Conservation (phyloP, 495 filamentous ascomycete species). For the Cenococcum geophilum region DNA sequence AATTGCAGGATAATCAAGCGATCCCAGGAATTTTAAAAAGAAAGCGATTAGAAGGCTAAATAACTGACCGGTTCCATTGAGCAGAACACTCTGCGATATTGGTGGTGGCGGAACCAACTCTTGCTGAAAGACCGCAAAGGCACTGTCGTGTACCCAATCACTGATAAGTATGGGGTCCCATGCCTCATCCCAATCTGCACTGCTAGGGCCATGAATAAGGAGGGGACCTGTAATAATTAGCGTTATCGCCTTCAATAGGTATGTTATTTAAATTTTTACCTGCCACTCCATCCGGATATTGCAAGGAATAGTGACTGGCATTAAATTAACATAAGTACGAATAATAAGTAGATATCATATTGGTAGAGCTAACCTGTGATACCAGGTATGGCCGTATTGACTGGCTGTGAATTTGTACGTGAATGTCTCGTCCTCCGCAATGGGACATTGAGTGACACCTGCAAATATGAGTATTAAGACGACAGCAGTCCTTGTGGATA, state of each 20-base stretch:
- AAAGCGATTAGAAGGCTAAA: slow-evolving; percentile 8
- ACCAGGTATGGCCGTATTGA: slow-evolving; percentile 38
- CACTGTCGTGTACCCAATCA: slow-evolving; percentile 36
- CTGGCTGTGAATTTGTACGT: slow-evolving; percentile 35
- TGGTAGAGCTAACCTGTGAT: slow-evolving; percentile 24
- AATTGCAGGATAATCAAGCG: slow-evolving; percentile 3
- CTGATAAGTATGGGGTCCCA: slow-evolving; percentile 27
- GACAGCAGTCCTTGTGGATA: background rate
- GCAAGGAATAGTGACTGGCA: slow-evolving; percentile 28
- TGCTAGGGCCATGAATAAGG: slow-evolving; percentile 35
- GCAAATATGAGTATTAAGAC: background rate
- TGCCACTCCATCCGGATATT: slow-evolving; percentile 34
- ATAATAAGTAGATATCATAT: too few species aligned
- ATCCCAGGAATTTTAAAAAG: too few species aligned
- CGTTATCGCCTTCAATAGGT: too few species aligned
- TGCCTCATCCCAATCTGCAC: slow-evolving; percentile 36
- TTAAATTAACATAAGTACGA: too few species aligned
- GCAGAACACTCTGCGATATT: slow-evolving; percentile 31
- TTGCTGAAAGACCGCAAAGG: slow-evolving; percentile 22
- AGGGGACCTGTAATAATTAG: slow-evolving; percentile 33
- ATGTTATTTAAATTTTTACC: slow-evolving; percentile 3
- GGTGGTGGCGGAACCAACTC: slow-evolving; percentile 22
- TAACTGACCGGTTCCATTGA: slow-evolving; percentile 35
- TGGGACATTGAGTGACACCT: slow-evolving; percentile 27
- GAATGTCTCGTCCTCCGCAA: slow-evolving; percentile 31